Evolutionary conservation across 164 flowering plant genomes (phyloP).

Genomic region (Chimonanthus praecox): DNA sequence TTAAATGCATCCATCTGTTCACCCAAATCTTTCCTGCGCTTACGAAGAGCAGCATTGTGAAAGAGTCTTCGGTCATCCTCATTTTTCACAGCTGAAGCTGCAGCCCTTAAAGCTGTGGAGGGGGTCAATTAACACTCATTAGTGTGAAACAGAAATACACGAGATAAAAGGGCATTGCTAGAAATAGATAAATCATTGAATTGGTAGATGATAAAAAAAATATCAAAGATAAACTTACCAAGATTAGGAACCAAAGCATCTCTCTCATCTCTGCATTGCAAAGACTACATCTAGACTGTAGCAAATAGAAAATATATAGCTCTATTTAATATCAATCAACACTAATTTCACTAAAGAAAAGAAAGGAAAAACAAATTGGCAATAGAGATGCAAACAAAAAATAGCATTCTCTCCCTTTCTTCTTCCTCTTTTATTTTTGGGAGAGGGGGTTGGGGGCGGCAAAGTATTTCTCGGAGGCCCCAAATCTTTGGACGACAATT

Average conservation of each 20-base stretch:
- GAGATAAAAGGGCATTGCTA: not conserved
- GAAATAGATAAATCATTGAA: not conserved
- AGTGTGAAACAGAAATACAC: slow-evolving; percentile 1
- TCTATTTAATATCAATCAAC: not conserved
- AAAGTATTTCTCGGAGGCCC: no score
- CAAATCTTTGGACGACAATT: no score
- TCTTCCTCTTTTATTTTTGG: no score
- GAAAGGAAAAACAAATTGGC: not conserved
- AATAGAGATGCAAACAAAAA: not conserved
- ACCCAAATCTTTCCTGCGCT: slow-evolving; percentile 74
- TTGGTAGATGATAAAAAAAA: not conserved
- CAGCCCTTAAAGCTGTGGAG: slow-evolving; percentile 82
- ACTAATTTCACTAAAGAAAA: not conserved
- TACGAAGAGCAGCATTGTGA: slow-evolving; percentile 77
- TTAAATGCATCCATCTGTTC: slow-evolving; percentile 49
- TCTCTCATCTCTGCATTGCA: slow-evolving; percentile 68
- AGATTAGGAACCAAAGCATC: slow-evolving; percentile 72
- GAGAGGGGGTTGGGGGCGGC: no score
- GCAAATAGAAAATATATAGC: slow-evolving; percentile 6
- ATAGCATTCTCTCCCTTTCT: no score
- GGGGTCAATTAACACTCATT: slow-evolving; percentile 8
- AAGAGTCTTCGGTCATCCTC: slow-evolving; percentile 87
- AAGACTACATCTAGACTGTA: slow-evolving; percentile 79
- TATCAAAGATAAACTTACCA: slow-evolving; percentile 30
- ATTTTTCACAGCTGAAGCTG: slow-evolving; percentile 81